These are phyloP conservation scores for Ustilago trichophora DNA, from an alignment of 1,284 basidiomycete genomes.

Conservation along the genomic window DNA sequence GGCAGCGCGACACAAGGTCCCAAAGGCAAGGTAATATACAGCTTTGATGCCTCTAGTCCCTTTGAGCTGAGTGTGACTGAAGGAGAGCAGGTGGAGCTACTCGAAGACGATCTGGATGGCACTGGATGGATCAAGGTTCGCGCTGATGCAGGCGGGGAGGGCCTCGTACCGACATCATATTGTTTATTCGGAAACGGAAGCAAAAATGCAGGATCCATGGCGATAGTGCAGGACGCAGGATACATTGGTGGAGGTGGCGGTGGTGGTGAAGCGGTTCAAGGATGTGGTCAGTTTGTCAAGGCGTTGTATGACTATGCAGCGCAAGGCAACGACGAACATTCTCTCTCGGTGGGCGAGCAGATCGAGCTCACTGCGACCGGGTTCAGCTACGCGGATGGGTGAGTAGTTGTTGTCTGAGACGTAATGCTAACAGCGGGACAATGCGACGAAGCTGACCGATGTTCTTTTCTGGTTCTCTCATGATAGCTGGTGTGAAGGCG, in stretches of 20 bases:
- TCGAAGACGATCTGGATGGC: constrained; percentile 49
- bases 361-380: constrained; percentile 37
- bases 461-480: too few species aligned
- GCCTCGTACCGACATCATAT: constrained; percentile 52
- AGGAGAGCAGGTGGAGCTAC: constrained; percentile 43
- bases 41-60: constrained; percentile 47
- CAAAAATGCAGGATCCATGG: too few species aligned
- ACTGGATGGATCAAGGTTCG: constrained; percentile 52
- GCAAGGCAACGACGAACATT: constrained; percentile 45
- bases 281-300: constrained; percentile 30
- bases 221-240: constrained; percentile 6
- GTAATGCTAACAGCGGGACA: too few species aligned
- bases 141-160: constrained; percentile 11
- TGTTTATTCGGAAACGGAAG: constrained; percentile 18
- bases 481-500: constrained; percentile 49
- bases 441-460: too few species aligned
- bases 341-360: constrained; percentile 31
- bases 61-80: constrained; percentile 48
- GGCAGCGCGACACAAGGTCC: not conserved
- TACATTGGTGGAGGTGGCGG: not conserved
- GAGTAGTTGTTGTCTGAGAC: too few species aligned
- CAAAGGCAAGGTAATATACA: constrained; percentile 32
- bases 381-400: constrained; percentile 46
- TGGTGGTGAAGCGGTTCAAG: constrained; percentile 6
- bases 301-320: constrained; percentile 51